Percentiles rank a stretch among this genome's conserved stretches.
Evolutionary conservation across 345 rosid species (phyloP).

Genomic region (Balakata baccata): DNA sequence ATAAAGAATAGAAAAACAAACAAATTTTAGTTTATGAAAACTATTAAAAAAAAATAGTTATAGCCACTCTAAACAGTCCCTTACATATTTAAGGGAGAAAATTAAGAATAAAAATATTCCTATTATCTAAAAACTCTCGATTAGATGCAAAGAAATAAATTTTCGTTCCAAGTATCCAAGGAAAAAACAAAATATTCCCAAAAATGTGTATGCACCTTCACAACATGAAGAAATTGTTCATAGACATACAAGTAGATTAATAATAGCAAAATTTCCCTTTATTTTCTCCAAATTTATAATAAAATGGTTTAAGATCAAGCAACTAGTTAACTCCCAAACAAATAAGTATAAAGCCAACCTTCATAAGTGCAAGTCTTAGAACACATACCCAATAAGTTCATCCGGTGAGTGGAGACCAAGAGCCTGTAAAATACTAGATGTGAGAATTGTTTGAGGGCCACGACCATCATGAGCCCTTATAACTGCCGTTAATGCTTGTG

Average conservation of each 20-base stretch:
- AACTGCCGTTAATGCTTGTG: slow-evolving; percentile 85
- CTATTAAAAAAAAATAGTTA: no score
- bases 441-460: slow-evolving; percentile 71
- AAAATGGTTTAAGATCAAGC: not conserved
- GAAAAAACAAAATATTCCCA: not conserved
- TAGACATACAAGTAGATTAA: not conserved
- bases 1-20: no score
- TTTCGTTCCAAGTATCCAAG: not conserved
- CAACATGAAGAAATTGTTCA: not conserved
- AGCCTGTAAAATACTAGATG: slow-evolving; percentile 51
- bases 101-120: no score
- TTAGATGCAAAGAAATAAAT: not conserved
- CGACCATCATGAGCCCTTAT: slow-evolving; percentile 94
- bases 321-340: not conserved
- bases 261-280: not conserved
- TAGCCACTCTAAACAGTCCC: no score
- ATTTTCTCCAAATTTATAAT: not conserved
- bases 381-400: slow-evolving; percentile 62
- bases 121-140: not conserved
- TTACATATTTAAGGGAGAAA: no score
- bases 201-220: not conserved
- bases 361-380: not conserved
- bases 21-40: no score
- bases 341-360: not conserved
- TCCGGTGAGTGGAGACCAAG: slow-evolving; percentile 82